Conservation (phyloP, 2,329 filamentous ascomycete genomes). For the Aspergillus eucalypticola region DNA sequence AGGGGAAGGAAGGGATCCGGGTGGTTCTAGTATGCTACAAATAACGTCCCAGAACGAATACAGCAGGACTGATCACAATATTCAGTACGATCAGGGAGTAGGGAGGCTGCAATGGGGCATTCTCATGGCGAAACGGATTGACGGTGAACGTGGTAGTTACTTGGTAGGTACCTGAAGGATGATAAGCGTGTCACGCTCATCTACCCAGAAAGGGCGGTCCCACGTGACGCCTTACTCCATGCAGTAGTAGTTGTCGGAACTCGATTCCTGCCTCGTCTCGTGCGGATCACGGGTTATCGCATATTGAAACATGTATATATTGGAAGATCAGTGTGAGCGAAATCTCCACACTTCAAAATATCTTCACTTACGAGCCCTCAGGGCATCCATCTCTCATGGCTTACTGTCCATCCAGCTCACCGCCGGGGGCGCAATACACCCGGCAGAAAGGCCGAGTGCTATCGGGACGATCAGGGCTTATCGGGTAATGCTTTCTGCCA, state of each 20-base stretch:
- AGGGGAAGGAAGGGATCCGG: background rate
- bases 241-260: background rate
- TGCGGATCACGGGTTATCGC: too few relatives aligned
- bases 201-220: background rate
- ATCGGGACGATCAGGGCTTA: slow-evolving; percentile 10
- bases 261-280: too few relatives aligned
- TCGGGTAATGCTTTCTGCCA: background rate
- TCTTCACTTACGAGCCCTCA: background rate
- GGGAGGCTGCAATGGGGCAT: background rate
- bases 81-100: background rate
- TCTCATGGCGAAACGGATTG: background rate
- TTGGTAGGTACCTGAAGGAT: background rate
- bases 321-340: too few relatives aligned
- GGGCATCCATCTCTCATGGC: background rate
- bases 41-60: background rate
- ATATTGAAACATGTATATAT: background rate
- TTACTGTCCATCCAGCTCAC: too few relatives aligned
- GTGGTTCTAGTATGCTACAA: slow-evolving; percentile 10
- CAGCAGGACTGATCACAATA: background rate
- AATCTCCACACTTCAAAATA: too few relatives aligned
- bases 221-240: background rate
- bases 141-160: background rate
- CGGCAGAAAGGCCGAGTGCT: background rate
- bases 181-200: background rate
- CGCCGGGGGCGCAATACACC: background rate